Base-by-base conservation (phyloP, 306 rosid species). In the Vicia faba region DNA sequence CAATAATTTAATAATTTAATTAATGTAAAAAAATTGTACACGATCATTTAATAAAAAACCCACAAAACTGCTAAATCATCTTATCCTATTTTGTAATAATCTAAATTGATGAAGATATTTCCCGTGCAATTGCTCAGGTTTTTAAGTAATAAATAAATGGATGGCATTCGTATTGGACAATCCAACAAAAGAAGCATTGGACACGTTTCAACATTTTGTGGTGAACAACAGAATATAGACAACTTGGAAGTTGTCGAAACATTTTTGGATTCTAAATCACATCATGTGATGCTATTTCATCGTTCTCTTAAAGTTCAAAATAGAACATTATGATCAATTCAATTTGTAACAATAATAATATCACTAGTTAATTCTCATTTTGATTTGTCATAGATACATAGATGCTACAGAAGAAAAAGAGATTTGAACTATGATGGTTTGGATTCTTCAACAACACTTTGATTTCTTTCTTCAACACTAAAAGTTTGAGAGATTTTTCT, bases 401-500 rank as follows among this genome's bases (percentile, higher is more conserved):
- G 4, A 65, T 25, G 53, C 28, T 45, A 51, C 11, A 19, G 10
- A 10, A 14, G 23, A 51, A 26, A 11, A 62, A 8, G n/a, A 13
- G 19, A 19, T 13, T 53, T 69, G 35, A 28, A 60, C 60, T 13
- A 70, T 45, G 67, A 50, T 40, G 13, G 14, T 50, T 74, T 58
- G 69, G 33, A 61, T 68, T 66, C 68, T 74, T 66, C 53, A 74
- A 4, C 9, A 39, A 18, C 8, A 43, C 59, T 87, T 64, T 13
- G 95, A 77, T 55, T 28, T 5, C 7, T 72, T 81, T 85, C 72
- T 72, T 71, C 20, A 43, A 28, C 1, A 28, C 8, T 20, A 78
- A 61, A 20, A 36, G 62, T 2, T 40, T 5, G 3, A 70, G 46
- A 23, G 63, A 64, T 25, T 28, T 64, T 33, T 8, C 75, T 15